phyloP scores from a whole-genome alignment of 2,329 filamentous ascomycete genomes.

The Aspergillus udagawae region DNA sequence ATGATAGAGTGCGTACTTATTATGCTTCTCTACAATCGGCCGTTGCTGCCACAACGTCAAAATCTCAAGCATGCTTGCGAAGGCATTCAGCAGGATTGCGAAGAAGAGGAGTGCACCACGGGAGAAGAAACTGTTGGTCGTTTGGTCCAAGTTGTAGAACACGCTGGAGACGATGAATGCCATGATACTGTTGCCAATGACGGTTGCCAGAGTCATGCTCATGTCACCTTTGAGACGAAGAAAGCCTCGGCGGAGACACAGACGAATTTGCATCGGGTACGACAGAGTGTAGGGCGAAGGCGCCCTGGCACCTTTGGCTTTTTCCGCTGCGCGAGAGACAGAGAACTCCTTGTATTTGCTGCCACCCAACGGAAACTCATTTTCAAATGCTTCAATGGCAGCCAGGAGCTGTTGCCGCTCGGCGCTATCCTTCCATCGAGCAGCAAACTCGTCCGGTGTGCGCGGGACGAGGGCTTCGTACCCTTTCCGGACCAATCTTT shows the following conservation, averaged over 20 bases:
- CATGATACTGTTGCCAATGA: slow-evolving; percentile 65
- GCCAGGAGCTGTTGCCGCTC: slow-evolving; percentile 40
- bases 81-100: slow-evolving; percentile 78
- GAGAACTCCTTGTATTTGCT: slow-evolving; percentile 34
- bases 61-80: slow-evolving; percentile 73
- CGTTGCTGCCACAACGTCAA: slow-evolving; percentile 82
- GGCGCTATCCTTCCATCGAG: slow-evolving; percentile 50
- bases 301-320: slow-evolving; percentile 46
- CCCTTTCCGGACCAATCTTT: slow-evolving; percentile 53
- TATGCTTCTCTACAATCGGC: slow-evolving; percentile 87
- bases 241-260: slow-evolving; percentile 78
- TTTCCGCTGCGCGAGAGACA: slow-evolving; percentile 37
- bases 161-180: slow-evolving; percentile 72
- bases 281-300: slow-evolving; percentile 80
- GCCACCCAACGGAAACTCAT: slow-evolving; percentile 32
- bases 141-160: slow-evolving; percentile 68
- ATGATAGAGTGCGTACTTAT: slow-evolving; percentile 81
- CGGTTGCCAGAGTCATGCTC: slow-evolving; percentile 63
- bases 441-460: slow-evolving; percentile 65
- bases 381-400: slow-evolving; percentile 39
- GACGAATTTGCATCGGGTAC: slow-evolving; percentile 66
- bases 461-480: slow-evolving; percentile 61
- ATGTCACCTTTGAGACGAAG: slow-evolving; percentile 70
- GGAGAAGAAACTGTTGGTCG: slow-evolving; percentile 68
- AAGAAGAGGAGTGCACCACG: slow-evolving; percentile 79